Evolutionary conservation across 164 flowering plant genomes (phyloP).

Genomic region (Santalum album): DNA sequence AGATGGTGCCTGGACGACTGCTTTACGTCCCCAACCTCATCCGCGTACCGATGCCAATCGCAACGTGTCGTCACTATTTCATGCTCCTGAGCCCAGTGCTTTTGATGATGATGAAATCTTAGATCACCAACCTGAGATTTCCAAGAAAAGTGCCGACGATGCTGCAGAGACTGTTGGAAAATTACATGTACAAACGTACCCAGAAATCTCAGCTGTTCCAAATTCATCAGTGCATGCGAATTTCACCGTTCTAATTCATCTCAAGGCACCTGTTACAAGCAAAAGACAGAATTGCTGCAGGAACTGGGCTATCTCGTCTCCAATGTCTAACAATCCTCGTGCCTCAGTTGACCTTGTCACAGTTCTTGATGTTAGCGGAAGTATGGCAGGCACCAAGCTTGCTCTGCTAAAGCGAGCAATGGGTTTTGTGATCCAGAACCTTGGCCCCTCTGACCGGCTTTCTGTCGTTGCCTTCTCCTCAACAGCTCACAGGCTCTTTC

Average conservation of each 20-base stretch:
- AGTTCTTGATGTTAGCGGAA: conserved; percentile 95
- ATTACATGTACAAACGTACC: conserved; percentile 51
- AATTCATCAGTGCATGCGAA: conserved; percentile 33
- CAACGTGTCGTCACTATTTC: conserved; percentile 31
- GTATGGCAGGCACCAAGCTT: conserved; percentile 97
- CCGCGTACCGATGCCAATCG: conserved; percentile 32
- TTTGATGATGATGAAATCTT: conserved; percentile 73
- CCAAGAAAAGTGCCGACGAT: conserved; percentile 10
- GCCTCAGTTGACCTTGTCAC: conserved; percentile 92
- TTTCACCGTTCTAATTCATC: conserved; percentile 59
- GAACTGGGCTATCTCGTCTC: background rate
- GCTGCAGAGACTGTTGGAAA: conserved; percentile 13
- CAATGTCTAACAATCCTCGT: conserved; percentile 38
- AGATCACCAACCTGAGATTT: conserved; percentile 19
- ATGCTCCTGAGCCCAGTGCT: conserved; percentile 46
- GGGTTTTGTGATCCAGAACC: conserved; percentile 89
- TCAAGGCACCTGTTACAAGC: conserved; percentile 62
- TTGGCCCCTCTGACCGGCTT: conserved; percentile 80
- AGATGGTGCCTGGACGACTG: conserved; percentile 44
- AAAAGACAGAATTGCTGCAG: conserved; percentile 12
- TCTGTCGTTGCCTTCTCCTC: conserved; percentile 95
- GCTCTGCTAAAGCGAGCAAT: conserved; percentile 87
- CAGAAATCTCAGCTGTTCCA: conserved; percentile 68
- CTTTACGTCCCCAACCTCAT: conserved; percentile 38
- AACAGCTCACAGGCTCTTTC: conserved; percentile 76